Conservation (phyloP, 768 basidiomycete species). For the Psilocybe azurescens region DNA sequence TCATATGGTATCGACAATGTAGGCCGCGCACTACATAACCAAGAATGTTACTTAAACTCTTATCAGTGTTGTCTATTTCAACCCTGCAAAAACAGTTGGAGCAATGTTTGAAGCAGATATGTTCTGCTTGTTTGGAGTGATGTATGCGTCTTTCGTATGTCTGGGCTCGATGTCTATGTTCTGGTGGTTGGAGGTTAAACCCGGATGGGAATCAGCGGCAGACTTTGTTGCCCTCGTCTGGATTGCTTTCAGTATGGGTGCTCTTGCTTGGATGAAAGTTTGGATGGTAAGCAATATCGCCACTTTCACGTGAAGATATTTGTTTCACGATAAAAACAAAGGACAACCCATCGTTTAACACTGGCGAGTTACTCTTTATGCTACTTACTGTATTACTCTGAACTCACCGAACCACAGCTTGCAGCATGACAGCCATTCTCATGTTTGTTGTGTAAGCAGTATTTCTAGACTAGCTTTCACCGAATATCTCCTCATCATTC, state of each 20-base stretch:
- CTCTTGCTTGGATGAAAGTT: slow-evolving; percentile 89
- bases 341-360: slow-evolving; percentile 86
- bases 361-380: slow-evolving; percentile 51
- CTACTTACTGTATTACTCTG: slow-evolving; percentile 3
- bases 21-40: slow-evolving; percentile 32
- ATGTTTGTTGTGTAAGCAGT: slow-evolving; percentile 77
- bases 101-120: slow-evolving; percentile 92
- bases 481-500: slow-evolving; percentile 8
- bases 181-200: slow-evolving; percentile 75
- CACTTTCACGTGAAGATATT: not conserved
- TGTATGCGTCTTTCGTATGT: slow-evolving; percentile 76
- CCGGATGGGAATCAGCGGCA: slow-evolving; percentile 76
- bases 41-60: not conserved
- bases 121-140: slow-evolving; percentile 72
- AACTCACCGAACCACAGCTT: slow-evolving; percentile 50
- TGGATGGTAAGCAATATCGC: slow-evolving; percentile 63
- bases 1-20: slow-evolving; percentile 95
- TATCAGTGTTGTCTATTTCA: slow-evolving; percentile 81
- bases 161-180: slow-evolving; percentile 79
- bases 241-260: slow-evolving; percentile 84
- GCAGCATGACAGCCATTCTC: slow-evolving; percentile 84
- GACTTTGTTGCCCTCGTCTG: slow-evolving; percentile 78
- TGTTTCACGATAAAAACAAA: slow-evolving; percentile 50
- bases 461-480: not conserved
- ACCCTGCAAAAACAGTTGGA: slow-evolving; percentile 92